Evolutionary conservation across 148 eudicot species (phyloP).

Genomic region (Silene uniflora): DNA sequence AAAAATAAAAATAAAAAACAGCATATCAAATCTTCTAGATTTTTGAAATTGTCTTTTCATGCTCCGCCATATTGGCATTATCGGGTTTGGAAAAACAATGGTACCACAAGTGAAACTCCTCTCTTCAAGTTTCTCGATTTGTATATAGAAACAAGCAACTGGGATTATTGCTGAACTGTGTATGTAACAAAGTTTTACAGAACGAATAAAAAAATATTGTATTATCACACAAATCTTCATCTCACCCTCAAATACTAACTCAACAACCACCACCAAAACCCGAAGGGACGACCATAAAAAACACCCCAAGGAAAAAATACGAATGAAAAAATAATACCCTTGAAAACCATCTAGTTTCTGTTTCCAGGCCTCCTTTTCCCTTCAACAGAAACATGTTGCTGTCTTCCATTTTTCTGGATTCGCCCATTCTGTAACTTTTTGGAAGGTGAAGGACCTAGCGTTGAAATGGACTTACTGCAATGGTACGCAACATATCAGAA

Average conservation of each 20-base stretch:
- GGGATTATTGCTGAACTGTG: slow-evolving; percentile 57
- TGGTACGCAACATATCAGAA: slow-evolving; percentile 15
- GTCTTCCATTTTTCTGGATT: slow-evolving; percentile 52
- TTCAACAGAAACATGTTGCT: slow-evolving; percentile 41
- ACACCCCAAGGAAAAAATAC: slow-evolving; percentile 18
- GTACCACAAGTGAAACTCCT: slow-evolving; percentile 22
- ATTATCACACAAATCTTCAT: slow-evolving; percentile 25
- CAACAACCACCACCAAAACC: slow-evolving; percentile 24
- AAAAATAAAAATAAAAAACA: no score
- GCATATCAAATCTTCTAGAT: no score
- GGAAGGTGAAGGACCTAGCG: slow-evolving; percentile 45
- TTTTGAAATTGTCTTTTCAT: no score
- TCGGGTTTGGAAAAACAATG: slow-evolving; percentile 1
- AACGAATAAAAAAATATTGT: slow-evolving; percentile 25
- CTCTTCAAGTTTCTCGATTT: slow-evolving; percentile 15
- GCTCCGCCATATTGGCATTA: no score
- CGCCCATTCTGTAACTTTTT: slow-evolving; percentile 50
- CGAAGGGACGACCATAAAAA: slow-evolving; percentile 24
- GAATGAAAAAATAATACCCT: slow-evolving; percentile 18
- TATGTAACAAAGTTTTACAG: slow-evolving; percentile 25
- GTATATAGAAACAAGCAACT: slow-evolving; percentile 58
- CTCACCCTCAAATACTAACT: slow-evolving; percentile 36
- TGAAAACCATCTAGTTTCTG: slow-evolving; percentile 47
- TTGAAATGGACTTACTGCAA: slow-evolving; percentile 52
- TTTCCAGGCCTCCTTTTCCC: slow-evolving; percentile 56